phyloP scores from a whole-genome alignment of 345 rosid genomes.

The Barbarea vulgaris region DNA sequence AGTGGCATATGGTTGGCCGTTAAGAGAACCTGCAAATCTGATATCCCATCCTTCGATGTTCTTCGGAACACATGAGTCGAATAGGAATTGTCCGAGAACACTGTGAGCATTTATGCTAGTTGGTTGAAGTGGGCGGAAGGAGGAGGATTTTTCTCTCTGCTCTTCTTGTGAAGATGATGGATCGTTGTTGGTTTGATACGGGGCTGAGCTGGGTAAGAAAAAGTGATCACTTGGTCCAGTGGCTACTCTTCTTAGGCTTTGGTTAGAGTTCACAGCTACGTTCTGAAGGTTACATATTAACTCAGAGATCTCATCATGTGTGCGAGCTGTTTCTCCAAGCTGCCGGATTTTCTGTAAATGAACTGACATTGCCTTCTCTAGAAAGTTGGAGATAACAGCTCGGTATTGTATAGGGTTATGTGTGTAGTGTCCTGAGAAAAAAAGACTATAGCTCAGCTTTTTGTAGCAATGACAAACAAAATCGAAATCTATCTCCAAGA shows the following conservation, averaged over 20 bases:
- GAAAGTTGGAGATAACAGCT: conserved; percentile 63
- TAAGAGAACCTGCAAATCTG: conserved; percentile 67
- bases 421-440: conserved; percentile 64
- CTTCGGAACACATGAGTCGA: conserved; percentile 88
- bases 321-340: conserved; percentile 58
- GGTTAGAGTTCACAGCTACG: conserved; percentile 88
- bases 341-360: conserved; percentile 58
- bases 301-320: conserved; percentile 73
- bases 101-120: conserved; percentile 78
- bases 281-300: conserved; percentile 81
- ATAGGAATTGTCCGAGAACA: conserved; percentile 81
- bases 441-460: background rate
- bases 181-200: conserved; percentile 43
- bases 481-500: background rate
- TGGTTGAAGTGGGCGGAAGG: conserved; percentile 47
- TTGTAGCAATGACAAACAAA: background rate
- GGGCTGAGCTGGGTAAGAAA: conserved; percentile 76
- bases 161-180: conserved; percentile 57
- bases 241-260: conserved; percentile 84
- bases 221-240: conserved; percentile 78
- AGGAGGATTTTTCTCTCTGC: conserved; percentile 47
- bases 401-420: conserved; percentile 74
- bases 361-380: conserved; percentile 66
- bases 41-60: conserved; percentile 98
- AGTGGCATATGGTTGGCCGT: conserved; percentile 71